Conservation (phyloP, 108 stramenopile species). For the Fragilariopsis cylindrus region DNA sequence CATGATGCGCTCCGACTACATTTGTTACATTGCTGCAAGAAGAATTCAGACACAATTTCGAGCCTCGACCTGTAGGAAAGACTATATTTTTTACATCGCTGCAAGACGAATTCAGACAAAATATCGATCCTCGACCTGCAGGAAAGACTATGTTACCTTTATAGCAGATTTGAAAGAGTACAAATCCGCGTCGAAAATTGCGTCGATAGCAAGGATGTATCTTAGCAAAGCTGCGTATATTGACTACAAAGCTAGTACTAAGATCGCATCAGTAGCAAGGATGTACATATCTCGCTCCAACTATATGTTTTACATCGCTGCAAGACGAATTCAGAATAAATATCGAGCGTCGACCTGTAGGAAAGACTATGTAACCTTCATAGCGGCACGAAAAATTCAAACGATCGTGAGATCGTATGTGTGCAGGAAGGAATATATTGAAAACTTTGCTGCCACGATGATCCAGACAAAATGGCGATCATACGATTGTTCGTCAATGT, state of each 20-base stretch:
- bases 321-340: slow-evolving; percentile 4
- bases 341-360: not conserved
- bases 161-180: slow-evolving; percentile 28
- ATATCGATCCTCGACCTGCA: too few relatives aligned
- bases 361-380: slow-evolving; percentile 1
- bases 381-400: slow-evolving; percentile 36
- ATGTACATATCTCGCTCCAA: not conserved
- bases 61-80: not conserved
- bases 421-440: slow-evolving; percentile 11
- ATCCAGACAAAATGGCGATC: slow-evolving; percentile 42
- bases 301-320: slow-evolving; percentile 9
- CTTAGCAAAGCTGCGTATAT: slow-evolving; percentile 7
- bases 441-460: slow-evolving; percentile 21
- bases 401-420: slow-evolving; percentile 19
- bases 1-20: not conserved
- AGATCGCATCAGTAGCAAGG: not conserved
- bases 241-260: slow-evolving; percentile 34
- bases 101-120: not conserved
- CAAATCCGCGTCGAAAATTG: slow-evolving; percentile 2
- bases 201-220: not conserved
- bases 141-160: slow-evolving; percentile 24
- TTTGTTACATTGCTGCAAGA: slow-evolving; percentile 7
- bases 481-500: slow-evolving; percentile 11
- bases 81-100: not conserved
- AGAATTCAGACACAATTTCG: not conserved